A percentile compares a stretch with the other conserved stretches of the same genome.
Conservation (phyloP, 139 green algal species). For the Chlamydomonas sphaeroides region DNA sequence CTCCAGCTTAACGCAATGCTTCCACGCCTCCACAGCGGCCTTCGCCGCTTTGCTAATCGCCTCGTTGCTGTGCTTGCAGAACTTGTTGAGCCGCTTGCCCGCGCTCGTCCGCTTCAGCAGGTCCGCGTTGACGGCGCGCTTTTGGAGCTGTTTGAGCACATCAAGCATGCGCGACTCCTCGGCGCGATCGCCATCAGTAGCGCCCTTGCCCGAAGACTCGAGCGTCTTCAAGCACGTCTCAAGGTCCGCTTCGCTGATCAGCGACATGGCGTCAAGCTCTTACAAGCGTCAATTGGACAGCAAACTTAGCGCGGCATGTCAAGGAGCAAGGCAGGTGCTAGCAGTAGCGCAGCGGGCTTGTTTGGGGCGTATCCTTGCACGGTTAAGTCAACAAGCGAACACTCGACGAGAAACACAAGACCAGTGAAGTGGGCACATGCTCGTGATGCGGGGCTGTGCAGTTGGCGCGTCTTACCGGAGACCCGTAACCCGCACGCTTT, state of each 20-base stretch:
- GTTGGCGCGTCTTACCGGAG: too few species aligned
- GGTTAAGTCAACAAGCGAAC: too few species aligned
- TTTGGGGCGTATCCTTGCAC: too few species aligned
- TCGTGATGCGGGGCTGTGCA: too few species aligned
- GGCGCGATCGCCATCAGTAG: slow-evolving; percentile 52
- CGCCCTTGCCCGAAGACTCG: slow-evolving; percentile 22
- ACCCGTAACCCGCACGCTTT: too few species aligned
- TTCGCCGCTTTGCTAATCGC: slow-evolving; percentile 64
- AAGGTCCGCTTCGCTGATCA: slow-evolving; percentile 17
- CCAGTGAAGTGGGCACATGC: too few species aligned
- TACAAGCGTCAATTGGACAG: too few species aligned
- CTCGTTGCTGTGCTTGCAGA: slow-evolving; percentile 71
- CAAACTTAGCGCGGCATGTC: too few species aligned
- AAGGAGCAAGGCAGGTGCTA: too few species aligned
- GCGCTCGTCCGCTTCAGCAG: slow-evolving; percentile 79
- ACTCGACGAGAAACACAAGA: too few species aligned
- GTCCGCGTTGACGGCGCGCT: slow-evolving; percentile 64
- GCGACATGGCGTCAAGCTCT: neutral
- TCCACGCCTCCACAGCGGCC: slow-evolving; percentile 77
- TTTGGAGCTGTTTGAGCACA: slow-evolving; percentile 64
- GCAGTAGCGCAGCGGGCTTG: too few species aligned
- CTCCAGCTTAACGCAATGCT: slow-evolving; percentile 67
- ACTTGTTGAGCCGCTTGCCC: slow-evolving; percentile 81
- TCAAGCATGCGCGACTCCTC: slow-evolving; percentile 73
- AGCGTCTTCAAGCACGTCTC: slow-evolving; percentile 29